phyloP scores from a whole-genome alignment of 2,329 filamentous ascomycete species.

The Colletotrichum chrysophilum region DNA sequence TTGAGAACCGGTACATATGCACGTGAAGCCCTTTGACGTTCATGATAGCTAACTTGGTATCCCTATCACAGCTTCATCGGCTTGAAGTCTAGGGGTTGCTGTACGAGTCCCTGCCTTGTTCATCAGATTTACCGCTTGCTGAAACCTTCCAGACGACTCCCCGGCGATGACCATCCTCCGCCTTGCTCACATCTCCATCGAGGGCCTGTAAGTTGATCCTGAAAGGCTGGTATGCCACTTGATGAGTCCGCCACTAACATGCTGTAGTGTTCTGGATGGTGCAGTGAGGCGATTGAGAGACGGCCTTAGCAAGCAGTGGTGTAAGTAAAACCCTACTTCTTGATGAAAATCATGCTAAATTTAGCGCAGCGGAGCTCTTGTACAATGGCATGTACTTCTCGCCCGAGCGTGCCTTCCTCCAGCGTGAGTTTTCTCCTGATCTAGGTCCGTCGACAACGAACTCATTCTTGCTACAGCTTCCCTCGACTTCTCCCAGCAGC shows the following conservation, averaged over 20 bases:
- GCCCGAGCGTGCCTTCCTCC: slow-evolving; percentile 32
- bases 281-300: too few relatives aligned
- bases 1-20: slow-evolving; percentile 44
- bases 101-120: not conserved
- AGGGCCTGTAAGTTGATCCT: slow-evolving; percentile 46
- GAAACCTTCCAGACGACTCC: slow-evolving; percentile 20
- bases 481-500: slow-evolving; percentile 16
- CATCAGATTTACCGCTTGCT: not conserved
- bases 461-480: slow-evolving; percentile 1
- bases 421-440: not conserved
- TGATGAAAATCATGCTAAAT: too few relatives aligned
- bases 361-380: not conserved
- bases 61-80: slow-evolving; percentile 30
- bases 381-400: slow-evolving; percentile 61
- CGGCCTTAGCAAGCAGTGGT: too few relatives aligned
- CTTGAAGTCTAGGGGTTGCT: slow-evolving; percentile 59
- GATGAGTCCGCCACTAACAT: not conserved
- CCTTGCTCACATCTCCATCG: slow-evolving; percentile 49
- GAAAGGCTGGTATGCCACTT: accelerated
- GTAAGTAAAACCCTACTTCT: too few relatives aligned
- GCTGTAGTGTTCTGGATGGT: slow-evolving; percentile 50
- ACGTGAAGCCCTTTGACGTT: not conserved
- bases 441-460: accelerated
- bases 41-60: not conserved
- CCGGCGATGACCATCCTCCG: slow-evolving; percentile 30